Evolutionary conservation across 768 basidiomycete species (phyloP), one percentile per base, ranked within the genome.

Genomic region (Lepiota brunneoincarnata): DNA sequence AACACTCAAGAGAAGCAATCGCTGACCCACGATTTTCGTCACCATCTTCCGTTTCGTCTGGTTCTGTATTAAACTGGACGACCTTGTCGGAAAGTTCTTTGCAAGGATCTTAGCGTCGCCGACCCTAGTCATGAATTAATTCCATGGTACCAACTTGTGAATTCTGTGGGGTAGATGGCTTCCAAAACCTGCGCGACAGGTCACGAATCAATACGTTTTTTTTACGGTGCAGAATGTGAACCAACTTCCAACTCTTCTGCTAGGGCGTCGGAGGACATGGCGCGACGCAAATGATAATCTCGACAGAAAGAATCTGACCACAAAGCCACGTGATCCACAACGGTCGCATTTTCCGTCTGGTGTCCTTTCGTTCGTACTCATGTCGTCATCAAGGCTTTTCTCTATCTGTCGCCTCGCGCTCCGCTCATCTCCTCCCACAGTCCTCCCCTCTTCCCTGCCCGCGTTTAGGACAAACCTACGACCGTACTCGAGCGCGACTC

Each of bases 141-240:
- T 65, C 63, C 65, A 63, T 60, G 63, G 61, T 59, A 89, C 93
- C 66, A 75, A 97, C 95, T 89, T 64, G 87, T 81, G 54, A 97
- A 75, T 70, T 98, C 96, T 59, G 91, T 87, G 4, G 96, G 93
- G 69, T 96, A 98, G 68, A 98, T 98, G 2, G 93, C 87, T 73
- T 96, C 93, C 61, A 98, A 80, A 23, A 97, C 93, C 89, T 96
- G 63, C 17, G 7, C 38, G 42, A 18, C 46, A 43, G 36, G 43
- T 37, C 18, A 58, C 31, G 14, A 31, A 28, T 58, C 35, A 54
- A 54, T 56, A 47, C 57, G 57, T 50, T 60, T 46, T 14, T 28
- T 58, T 34, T 56, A 36, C 38, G 28, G 49, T 12, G 21, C 37
- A 38, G 51, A 45, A 42, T 40, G 24, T 44, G 37, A 36, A 52